Conservation (phyloP, 2,329 filamentous ascomycete species). For the Pyricularia sp. region DNA sequence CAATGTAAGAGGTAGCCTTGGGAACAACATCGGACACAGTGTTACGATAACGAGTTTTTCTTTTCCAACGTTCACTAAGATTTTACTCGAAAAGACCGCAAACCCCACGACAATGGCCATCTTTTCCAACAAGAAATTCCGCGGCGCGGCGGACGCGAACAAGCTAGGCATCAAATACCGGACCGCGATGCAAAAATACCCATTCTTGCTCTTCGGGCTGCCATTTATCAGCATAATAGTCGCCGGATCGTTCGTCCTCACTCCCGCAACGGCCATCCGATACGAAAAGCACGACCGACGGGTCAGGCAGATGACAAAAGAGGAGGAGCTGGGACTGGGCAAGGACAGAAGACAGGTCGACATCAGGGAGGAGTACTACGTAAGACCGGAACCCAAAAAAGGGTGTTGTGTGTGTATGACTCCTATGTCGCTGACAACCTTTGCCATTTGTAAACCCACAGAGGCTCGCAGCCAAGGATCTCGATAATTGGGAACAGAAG, state of each 20-base stretch:
- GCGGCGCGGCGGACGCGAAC: constrained; percentile 49
- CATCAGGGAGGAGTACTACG: constrained; percentile 79
- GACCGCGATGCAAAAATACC: constrained; percentile 57
- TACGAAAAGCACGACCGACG: constrained; percentile 90
- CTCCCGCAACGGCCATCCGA: constrained; percentile 81
- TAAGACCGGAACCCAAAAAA: constrained; percentile 26
- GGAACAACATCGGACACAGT: neutral
- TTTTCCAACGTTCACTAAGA: neutral
- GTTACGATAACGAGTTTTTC: neutral
- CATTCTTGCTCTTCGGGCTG: constrained; percentile 85
- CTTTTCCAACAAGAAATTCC: constrained; percentile 62
- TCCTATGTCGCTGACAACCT: neutral
- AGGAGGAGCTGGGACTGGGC: constrained; percentile 76
- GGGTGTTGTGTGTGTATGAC: too few relatives aligned
- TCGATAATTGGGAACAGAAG: constrained; percentile 96
- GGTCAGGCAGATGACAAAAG: constrained; percentile 69
- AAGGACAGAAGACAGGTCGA: constrained; percentile 58
- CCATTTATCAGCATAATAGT: constrained; percentile 87
- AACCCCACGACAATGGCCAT: constrained; percentile 32
- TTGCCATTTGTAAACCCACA: constrained; percentile 20
- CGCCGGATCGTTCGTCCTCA: constrained; percentile 84
- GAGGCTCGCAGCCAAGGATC: constrained; percentile 74
- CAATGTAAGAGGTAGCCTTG: neutral
- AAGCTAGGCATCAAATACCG: constrained; percentile 68
- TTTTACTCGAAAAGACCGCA: neutral